Evolutionary conservation across 805 yeast species (phyloP), one percentile per base, ranked within the genome.

Genomic region (Wickerhamiella sorbophila): DNA sequence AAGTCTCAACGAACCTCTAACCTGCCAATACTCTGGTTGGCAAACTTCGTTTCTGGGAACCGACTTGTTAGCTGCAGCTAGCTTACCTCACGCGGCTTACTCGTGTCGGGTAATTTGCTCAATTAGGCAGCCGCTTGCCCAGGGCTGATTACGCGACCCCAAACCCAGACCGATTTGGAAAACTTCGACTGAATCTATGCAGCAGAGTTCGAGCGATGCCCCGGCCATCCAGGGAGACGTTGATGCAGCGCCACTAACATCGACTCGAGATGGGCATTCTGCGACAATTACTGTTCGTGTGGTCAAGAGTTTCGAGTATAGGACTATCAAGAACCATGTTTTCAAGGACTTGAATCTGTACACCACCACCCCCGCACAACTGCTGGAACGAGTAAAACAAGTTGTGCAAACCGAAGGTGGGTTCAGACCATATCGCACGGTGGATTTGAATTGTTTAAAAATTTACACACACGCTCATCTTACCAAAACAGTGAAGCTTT

Each of bases 401-500:
- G 60, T 61, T 22, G 69, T 74, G 35, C 57, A 66, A 33, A 71
- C 79, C 4, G 69, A 74, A 12, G 85, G 91, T 5, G 75, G 74
- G 0, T 72, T 77, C 45, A 70, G 95, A 53, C 94, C 97, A 1
- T 87, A 76, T 60, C 70, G 96, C 54, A 81, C 70, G 46, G 82
- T 83, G 8, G 66, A 51, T 5, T 52, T 54, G 38, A 82, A 88
- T 55, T 67, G 87, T 0, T 58, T 88, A 43, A 91, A 91, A 60
- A 70, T 91, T 5, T 91, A 91, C 62, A 81, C 95, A 22, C 86
- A 85, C 56, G 97, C 98, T 0, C 97, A 88, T 59, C 91, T 93
- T 10, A 73, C 94, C 24, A 91, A 91, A 62, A 83, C 95, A 2
- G 80, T 86, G 75, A 86, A 91, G 56, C 67, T 91, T 50, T 91